These are phyloP conservation scores for Coemansia brasiliensis DNA, from an alignment of 192 early-diverging fungal genomes.

Conservation along the genomic window DNA sequence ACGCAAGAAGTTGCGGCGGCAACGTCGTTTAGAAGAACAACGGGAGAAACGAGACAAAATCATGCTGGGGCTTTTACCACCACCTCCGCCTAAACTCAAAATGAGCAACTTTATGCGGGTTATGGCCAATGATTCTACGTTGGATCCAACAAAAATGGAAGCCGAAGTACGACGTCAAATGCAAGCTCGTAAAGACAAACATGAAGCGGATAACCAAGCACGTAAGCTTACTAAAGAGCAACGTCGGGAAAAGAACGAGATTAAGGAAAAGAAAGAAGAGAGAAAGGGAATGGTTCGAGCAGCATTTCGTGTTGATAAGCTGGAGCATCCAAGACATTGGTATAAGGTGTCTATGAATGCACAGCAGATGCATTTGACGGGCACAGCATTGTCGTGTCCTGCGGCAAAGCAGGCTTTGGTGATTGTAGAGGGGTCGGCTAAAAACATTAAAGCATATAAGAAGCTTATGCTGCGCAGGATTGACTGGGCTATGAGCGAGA, in stretches of 20 bases:
- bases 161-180: conserved; percentile 87
- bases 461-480: conserved; percentile 95
- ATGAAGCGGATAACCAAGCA: conserved; percentile 80
- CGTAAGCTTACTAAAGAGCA: conserved; percentile 88
- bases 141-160: conserved; percentile 93
- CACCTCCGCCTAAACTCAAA: conserved; percentile 89
- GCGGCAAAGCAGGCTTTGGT: conserved; percentile 69
- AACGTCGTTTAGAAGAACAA: conserved; percentile 77
- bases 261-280: conserved; percentile 76
- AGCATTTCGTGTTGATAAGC: conserved; percentile 73
- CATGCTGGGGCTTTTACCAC: conserved; percentile 85
- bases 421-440: conserved; percentile 90
- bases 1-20: conserved; percentile 88
- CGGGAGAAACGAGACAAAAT: conserved; percentile 96
- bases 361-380: conserved; percentile 79
- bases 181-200: conserved; percentile 72
- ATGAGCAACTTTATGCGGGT: conserved; percentile 94
- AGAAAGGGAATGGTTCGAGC: conserved; percentile 69
- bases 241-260: conserved; percentile 68
- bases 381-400: conserved; percentile 72
- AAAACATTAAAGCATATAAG: conserved; percentile 89
- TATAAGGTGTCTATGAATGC: conserved; percentile 94
- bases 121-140: conserved; percentile 90
- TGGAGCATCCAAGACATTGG: conserved; percentile 77
- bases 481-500: conserved; percentile 69